Base-by-base conservation (phyloP, 164 flowering plant genomes). In the Sedum album region DNA sequence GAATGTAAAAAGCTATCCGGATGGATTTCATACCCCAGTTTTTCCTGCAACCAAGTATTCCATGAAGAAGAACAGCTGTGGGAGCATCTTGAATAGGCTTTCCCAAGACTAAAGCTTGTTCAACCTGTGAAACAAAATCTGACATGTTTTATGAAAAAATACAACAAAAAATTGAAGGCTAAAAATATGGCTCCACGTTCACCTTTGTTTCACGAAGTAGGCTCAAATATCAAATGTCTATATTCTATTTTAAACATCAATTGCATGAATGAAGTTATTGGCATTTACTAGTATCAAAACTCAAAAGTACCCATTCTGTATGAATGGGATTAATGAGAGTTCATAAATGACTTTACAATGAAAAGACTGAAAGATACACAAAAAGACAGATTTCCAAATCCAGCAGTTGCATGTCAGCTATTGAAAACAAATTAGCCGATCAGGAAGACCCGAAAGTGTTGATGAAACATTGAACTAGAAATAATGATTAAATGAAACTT, bases 1-100 rank as follows among this genome's bases (percentile, higher is more conserved):
- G 46, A 9, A 41, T 10, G 10, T 38, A 10, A 6, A 10, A 38
- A 38, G 41, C 41, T 38, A 41, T 41, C 15, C 60, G 39, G n/a
- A 63, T 62, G n/a, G n/a, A 55, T 25, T 57, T 74, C 87, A 17
- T 72, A 94, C 98, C 97, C 98, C 98, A 94, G 71, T 94, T 94
- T 75, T 94, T 94, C 79, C 96, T 77, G 83, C 96, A 70, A 61
- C 98, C 98, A 44, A 94, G 80, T 77, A 94, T 94, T 21, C 98
- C 98, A 81, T 94, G 98, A 65, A 94, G 76, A 71, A 94, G 93
- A 71, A 91, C 91, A 77, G 98, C 97, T 55, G 95, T 94, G 62
- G 97, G 98, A 36, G 87, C 84, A 68, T 91, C 92, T 33, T 88
- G 82, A 55, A 67, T 61, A 62, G 90, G 72, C 55, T 79, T 85